Conservation (phyloP, 169 alveolate species). For the Plasmodium malariae region DNA sequence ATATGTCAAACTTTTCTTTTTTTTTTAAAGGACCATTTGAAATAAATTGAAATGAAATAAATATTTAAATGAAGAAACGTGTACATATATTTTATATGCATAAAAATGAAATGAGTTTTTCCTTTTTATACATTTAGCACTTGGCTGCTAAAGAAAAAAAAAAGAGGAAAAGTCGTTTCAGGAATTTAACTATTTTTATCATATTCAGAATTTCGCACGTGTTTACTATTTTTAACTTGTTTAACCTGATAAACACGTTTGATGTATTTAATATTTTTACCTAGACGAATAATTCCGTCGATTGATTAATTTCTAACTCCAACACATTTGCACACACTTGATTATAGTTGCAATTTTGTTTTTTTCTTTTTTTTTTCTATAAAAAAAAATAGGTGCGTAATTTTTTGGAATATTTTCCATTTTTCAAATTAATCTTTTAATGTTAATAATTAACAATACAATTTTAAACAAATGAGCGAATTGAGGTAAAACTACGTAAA, state of each 20-base stretch:
- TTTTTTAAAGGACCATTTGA: too few species aligned
- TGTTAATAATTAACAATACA: constrained; percentile 6
- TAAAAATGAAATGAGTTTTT: too few species aligned
- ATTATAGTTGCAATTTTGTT: background rate
- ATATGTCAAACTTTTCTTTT: too few species aligned
- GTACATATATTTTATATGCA: too few species aligned
- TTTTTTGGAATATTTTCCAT: constrained; percentile 6
- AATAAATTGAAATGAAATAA: too few species aligned
- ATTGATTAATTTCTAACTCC: background rate
- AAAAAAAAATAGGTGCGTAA: constrained; percentile 37
- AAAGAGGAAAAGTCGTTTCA: too few species aligned
- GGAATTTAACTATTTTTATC: too few species aligned
- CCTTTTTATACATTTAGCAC: too few species aligned
- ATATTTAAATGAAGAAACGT: too few species aligned
- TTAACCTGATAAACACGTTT: background rate
- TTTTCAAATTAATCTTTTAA: background rate
- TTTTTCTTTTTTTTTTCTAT: background rate
- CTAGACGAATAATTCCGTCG: constrained; percentile 15
- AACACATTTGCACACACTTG: constrained; percentile 49
- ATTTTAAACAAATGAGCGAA: background rate
- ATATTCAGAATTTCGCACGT: too few species aligned
- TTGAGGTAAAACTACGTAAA: background rate
- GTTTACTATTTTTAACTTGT: background rate
- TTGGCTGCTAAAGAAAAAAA: too few species aligned
- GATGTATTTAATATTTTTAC: background rate